Base-by-base conservation (phyloP, 495 filamentous ascomycete species). In the Venustampulla echinocandica region DNA sequence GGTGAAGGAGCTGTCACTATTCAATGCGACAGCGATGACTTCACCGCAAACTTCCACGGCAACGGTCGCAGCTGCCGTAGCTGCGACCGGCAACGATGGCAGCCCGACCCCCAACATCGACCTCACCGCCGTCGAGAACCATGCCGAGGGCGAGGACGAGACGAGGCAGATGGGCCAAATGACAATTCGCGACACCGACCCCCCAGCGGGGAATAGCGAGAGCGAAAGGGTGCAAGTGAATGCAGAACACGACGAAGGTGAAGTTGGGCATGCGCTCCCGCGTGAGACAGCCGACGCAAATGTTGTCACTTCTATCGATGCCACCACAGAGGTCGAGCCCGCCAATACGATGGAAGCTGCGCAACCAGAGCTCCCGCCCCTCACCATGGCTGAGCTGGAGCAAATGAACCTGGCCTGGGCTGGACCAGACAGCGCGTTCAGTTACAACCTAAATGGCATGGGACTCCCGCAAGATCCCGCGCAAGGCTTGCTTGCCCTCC, bases 1-100 rank as follows among this genome's bases (percentile, higher is more conserved):
- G 55, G 58, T 58, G 58, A 49, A 61, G 23, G 58, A 61, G 58
- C 52, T 61, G 58, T 61, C 52, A 30, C 41, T 46, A 50, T 23
- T 40, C n/a, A 44, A 49, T 49, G 53, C 50, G 57, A 55, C 58
- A 58, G 52, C 46, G 52, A 58, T 58, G 58, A 61, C 55, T 43
- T 58, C 58, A 56, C 49, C 55, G 49, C 36, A 49, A 25, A 18
- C 25, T 27, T 10, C 41, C 10, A 15, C 20, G 1, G n/a, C 21
- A 17, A 34, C 39, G 13, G 50, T 47, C 37, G 36, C 34, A 13
- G 28, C 46, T 4, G 28, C 42, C 21, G 43, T 46, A 28, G 52
- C 55, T 38, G 38, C 34, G 36, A 44, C 33, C 19, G 39, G 17
- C 34, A 42, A 40, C 23, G 38, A 53, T 13, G 40, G 48, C 33